Evolutionary conservation across 164 flowering plant species (phyloP), one percentile per base, ranked within the genome.

Genomic region (Piper longum): DNA sequence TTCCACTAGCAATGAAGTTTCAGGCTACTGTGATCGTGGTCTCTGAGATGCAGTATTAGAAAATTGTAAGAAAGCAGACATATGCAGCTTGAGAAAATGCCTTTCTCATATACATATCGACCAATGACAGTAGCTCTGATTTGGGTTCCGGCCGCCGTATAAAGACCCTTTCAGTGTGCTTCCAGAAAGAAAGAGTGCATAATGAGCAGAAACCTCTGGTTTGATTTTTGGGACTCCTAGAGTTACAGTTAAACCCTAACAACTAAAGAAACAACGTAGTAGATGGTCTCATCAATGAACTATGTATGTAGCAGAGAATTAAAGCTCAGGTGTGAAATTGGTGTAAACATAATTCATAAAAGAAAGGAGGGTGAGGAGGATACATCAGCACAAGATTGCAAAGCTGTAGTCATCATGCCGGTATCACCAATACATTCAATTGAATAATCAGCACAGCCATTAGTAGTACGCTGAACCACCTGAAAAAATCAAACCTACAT

Each of bases 131-230:
- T 65, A 93, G 78, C 64, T 93, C 99, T 16, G 96, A 84, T 73
- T 90, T 88, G n/a, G 97, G 99, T 70, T 93, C 97, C 92, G 88
- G 60, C 97, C 96, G 58, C 96, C 97, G 76, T 77, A 82, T 36
- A 95, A 75, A 63, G 91, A 77, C 43, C 99, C 97, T 74, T 64
- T 91, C 72, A 93, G 68, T 12, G 91, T 91, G 73, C 79, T 95
- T 69, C 99, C 99, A 14, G 77, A 67, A 36, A 95, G 87, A 64
- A 95, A 68, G 56, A 81, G 65, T 71, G 73, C 88, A 67, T 83
- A 95, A 68, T 95, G 99, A 65, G 99, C 83, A 64, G 80, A 68
- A 16, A 89, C 56, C 68, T 83, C 93, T 44, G 99, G 97, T 56
- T 86, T 85, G 68, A 59, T 74, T 79, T 91, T 90, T 42, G 99